A percentile compares a stretch with the other conserved stretches of the same genome.
phyloP scores from a whole-genome alignment of 495 filamentous ascomycete genomes.

The Echria macrotheca region DNA sequence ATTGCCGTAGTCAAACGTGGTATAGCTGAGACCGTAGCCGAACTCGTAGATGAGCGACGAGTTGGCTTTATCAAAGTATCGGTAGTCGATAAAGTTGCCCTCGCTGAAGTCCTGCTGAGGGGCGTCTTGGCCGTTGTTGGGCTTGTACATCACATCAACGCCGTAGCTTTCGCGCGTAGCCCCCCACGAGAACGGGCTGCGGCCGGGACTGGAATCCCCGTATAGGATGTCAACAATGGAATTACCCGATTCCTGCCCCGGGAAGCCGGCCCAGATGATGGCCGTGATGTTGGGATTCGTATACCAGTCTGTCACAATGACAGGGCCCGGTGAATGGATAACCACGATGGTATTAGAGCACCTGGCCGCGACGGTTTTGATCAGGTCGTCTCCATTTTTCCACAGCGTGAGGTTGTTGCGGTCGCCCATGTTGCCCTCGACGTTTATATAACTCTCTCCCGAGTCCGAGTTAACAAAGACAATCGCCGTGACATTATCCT shows the following conservation, averaged over 20 bases:
- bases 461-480: constrained; percentile 87
- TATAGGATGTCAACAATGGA: constrained; percentile 86
- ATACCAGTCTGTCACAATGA: constrained; percentile 71
- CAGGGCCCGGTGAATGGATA: constrained; percentile 81
- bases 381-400: constrained; percentile 71
- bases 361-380: constrained; percentile 66
- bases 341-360: constrained; percentile 93
- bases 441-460: constrained; percentile 81
- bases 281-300: constrained; percentile 85
- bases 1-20: constrained; percentile 74
- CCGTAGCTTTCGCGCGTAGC: constrained; percentile 68
- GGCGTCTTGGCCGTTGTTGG: constrained; percentile 62
- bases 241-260: constrained; percentile 88
- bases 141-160: constrained; percentile 63
- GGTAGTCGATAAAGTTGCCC: constrained; percentile 92
- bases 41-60: constrained; percentile 84
- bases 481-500: constrained; percentile 65
- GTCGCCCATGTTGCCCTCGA: constrained; percentile 84
- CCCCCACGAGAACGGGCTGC: constrained; percentile 86
- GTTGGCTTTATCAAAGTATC: constrained; percentile 71
- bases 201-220: constrained; percentile 80
- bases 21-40: constrained; percentile 86
- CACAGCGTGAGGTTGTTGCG: constrained; percentile 91
- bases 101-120: constrained; percentile 82
- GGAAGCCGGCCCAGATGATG: constrained; percentile 88